These are phyloP conservation scores for Elongisporangium anandrum DNA, from an alignment of 352 stramenopile species.

Conservation along the genomic window DNA sequence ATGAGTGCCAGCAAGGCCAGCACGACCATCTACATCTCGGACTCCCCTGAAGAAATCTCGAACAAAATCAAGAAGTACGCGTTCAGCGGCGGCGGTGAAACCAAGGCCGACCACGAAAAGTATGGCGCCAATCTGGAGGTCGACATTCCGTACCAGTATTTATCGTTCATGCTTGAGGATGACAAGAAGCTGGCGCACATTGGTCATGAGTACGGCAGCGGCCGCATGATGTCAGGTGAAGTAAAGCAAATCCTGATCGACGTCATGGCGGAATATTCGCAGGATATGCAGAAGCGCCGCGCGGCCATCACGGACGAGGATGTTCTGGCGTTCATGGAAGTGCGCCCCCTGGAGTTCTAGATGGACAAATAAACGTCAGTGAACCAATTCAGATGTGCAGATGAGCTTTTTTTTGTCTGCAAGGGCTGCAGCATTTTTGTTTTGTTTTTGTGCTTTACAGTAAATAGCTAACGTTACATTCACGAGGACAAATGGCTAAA, in stretches of 20 bases:
- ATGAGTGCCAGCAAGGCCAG: slow-evolving; percentile 97
- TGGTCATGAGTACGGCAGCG: slow-evolving; percentile 94
- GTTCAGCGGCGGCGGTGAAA: slow-evolving; percentile 95
- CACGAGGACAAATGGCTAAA: background rate
- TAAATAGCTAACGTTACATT: background rate
- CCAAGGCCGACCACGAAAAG: slow-evolving; percentile 97
- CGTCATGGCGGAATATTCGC: slow-evolving; percentile 90
- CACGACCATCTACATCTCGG: slow-evolving; percentile 99
- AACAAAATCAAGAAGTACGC: slow-evolving; percentile 89
- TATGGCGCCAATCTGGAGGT: slow-evolving; percentile 98
- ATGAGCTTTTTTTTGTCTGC: background rate
- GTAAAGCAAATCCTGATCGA: slow-evolving; percentile 98
- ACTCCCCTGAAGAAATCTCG: slow-evolving; percentile 95
- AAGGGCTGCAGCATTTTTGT: background rate
- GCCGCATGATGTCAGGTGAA: slow-evolving; percentile 95
- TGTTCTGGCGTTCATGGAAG: slow-evolving; percentile 96
- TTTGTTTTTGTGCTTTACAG: background rate
- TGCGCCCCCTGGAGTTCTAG: slow-evolving; percentile 91
- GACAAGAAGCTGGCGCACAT: slow-evolving; percentile 95
- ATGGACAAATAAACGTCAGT: background rate
- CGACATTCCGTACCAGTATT: slow-evolving; percentile 98
- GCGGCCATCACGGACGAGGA: slow-evolving; percentile 94
- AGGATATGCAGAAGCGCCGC: slow-evolving; percentile 93
- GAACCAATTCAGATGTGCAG: background rate
- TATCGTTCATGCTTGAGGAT: slow-evolving; percentile 99